These are phyloP conservation scores for Xylariaceae sp. DNA, from an alignment of 2,329 filamentous ascomycete species.

Conservation along the genomic window DNA sequence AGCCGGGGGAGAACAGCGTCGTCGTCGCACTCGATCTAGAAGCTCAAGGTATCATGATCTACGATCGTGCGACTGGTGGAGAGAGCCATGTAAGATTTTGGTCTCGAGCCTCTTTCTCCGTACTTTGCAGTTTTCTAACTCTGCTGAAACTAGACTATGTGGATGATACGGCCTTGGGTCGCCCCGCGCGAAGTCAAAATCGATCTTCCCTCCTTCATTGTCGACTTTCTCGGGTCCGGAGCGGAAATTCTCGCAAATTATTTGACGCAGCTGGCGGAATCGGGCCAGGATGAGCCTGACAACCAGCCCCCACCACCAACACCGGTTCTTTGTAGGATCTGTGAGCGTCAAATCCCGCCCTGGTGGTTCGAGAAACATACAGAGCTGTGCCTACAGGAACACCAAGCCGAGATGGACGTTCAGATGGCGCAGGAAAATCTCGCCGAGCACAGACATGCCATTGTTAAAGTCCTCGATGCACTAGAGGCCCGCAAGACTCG, in stretches of 20 bases:
- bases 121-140: slow-evolving; percentile 3
- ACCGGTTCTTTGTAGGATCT: slow-evolving; percentile 90
- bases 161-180: slow-evolving; percentile 95
- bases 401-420: slow-evolving; percentile 95
- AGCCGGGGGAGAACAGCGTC: slow-evolving; percentile 36
- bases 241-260: slow-evolving; percentile 93
- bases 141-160: slow-evolving; percentile 70
- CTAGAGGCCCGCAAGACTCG: slow-evolving; percentile 73
- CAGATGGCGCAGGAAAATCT: slow-evolving; percentile 91
- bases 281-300: slow-evolving; percentile 67
- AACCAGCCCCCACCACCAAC: slow-evolving; percentile 69
- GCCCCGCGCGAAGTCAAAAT: slow-evolving; percentile 90
- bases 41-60: slow-evolving; percentile 97
- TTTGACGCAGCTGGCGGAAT: slow-evolving; percentile 81
- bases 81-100: slow-evolving; percentile 75
- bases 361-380: slow-evolving; percentile 99
- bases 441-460: slow-evolving; percentile 85
- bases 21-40: slow-evolving; percentile 70
- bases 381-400: slow-evolving; percentile 90
- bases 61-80: slow-evolving; percentile 77
- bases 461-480: slow-evolving; percentile 91
- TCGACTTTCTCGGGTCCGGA: slow-evolving; percentile 89
- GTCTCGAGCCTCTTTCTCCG: neutral
- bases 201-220: slow-evolving; percentile 80
- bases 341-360: slow-evolving; percentile 90